A percentile compares a stretch with the other conserved stretches of the same genome.
phyloP scores from a whole-genome alignment of 768 basidiomycete species.

The Lactarius psammicola region DNA sequence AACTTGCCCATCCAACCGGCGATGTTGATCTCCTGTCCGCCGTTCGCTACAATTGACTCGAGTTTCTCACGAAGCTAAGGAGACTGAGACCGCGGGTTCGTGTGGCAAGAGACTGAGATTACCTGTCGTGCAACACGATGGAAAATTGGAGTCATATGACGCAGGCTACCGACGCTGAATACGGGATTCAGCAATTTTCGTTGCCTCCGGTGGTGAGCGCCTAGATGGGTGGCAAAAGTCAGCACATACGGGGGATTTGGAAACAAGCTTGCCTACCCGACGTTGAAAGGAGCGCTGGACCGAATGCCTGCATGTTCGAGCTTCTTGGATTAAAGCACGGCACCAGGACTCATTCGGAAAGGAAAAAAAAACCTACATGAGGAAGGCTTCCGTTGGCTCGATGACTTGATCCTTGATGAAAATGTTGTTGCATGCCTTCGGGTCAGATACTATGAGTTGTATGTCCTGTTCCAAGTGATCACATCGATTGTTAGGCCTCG shows the following conservation, averaged over 20 bases:
- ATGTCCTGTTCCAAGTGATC: not conserved
- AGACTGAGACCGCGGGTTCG: conserved; percentile 36
- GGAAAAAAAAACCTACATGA: conserved; percentile 15
- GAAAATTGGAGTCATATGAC: conserved; percentile 28
- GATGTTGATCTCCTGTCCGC: conserved; percentile 35
- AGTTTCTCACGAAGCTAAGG: conserved; percentile 36
- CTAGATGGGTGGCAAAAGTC: conserved; percentile 3
- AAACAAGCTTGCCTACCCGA: not conserved
- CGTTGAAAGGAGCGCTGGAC: conserved; percentile 15
- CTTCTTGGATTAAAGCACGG: conserved; percentile 8
- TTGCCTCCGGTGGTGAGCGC: conserved; percentile 27
- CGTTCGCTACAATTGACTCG: conserved; percentile 34
- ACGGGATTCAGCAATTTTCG: not conserved
- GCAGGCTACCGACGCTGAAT: conserved; percentile 24
- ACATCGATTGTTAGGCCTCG: not conserved
- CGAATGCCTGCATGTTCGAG: not conserved
- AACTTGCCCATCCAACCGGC: conserved; percentile 5
- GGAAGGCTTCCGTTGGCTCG: not conserved
- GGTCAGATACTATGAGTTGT: conserved; percentile 15
- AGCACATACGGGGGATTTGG: not conserved
- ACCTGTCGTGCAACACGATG: conserved; percentile 24
- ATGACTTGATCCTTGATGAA: not conserved
- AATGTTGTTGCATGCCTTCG: not conserved
- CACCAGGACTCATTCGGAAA: conserved; percentile 5
- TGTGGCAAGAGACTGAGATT: not conserved